These are phyloP conservation scores for Austroboletus eburneus DNA, from an alignment of 768 basidiomycete species.

Conservation along the genomic window DNA sequence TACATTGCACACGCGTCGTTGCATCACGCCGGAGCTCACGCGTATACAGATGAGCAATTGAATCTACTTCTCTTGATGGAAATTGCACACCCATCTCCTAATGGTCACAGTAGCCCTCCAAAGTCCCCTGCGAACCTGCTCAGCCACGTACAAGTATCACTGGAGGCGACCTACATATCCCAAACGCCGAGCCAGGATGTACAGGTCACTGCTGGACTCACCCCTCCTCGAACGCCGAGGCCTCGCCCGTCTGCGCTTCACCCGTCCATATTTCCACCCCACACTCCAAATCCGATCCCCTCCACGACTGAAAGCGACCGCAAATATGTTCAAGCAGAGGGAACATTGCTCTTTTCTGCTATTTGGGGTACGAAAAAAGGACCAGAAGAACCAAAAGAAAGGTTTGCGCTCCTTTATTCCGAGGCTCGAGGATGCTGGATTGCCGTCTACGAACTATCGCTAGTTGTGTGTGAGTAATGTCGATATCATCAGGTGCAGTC, in stretches of 20 bases:
- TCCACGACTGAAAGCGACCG: constrained; percentile 66
- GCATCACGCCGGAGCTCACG: constrained; percentile 13
- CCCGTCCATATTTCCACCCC: constrained; percentile 74
- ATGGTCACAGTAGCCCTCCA: constrained; percentile 30
- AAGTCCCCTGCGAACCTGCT: constrained; percentile 53
- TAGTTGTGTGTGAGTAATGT: constrained; percentile 69
- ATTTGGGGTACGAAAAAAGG: constrained; percentile 66
- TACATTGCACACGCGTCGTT: constrained; percentile 12
- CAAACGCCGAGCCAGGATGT: constrained; percentile 36
- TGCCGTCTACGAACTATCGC: constrained; percentile 71
- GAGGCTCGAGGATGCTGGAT: constrained; percentile 61
- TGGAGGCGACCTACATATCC: constrained; percentile 80
- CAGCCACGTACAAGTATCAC: constrained; percentile 67
- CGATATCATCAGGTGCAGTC: not conserved
- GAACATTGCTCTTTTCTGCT: constrained; percentile 62
- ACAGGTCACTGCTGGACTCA: constrained; percentile 36
- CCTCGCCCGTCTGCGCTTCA: constrained; percentile 36
- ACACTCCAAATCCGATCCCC: constrained; percentile 83
- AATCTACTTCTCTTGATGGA: constrained; percentile 43
- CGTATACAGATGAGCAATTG: constrained; percentile 50
- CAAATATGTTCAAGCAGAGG: constrained; percentile 75
- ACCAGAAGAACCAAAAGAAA: constrained; percentile 44
- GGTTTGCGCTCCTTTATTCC: constrained; percentile 66
- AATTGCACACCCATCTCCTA: constrained; percentile 32
- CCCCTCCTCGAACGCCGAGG: constrained; percentile 47